Percentiles rank a stretch among this genome's conserved stretches.
Evolutionary conservation across 2,329 filamentous ascomycete species (phyloP).

Genomic region (Capronia coronata): DNA sequence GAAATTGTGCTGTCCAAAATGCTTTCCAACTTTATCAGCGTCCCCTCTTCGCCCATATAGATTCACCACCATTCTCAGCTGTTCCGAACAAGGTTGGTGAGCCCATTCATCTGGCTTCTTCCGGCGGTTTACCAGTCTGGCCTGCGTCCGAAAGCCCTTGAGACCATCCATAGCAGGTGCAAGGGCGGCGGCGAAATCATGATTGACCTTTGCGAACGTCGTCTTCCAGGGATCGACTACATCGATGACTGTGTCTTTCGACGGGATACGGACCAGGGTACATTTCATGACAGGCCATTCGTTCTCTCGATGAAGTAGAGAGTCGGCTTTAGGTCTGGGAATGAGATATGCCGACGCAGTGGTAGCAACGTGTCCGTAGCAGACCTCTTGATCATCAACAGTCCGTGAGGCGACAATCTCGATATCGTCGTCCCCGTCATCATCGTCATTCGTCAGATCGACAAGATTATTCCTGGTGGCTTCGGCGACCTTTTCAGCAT

Average conservation of each 20-base stretch:
- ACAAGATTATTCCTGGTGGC: constrained; percentile 47
- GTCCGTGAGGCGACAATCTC: constrained; percentile 27
- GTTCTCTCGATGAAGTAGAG: constrained; percentile 13
- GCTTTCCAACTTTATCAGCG: constrained; percentile 59
- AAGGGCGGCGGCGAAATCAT: constrained; percentile 58
- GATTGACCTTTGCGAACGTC: constrained; percentile 71
- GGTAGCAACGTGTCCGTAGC: constrained; percentile 25
- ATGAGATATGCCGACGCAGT: constrained; percentile 22
- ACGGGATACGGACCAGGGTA: constrained; percentile 16
- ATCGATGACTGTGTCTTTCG: constrained; percentile 53
- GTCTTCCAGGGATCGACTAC: constrained; percentile 65
- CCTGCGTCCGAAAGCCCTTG: constrained; percentile 62
- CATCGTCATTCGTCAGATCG: constrained; percentile 23
- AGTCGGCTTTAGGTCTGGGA: constrained; percentile 23
- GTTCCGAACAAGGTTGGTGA: constrained; percentile 56
- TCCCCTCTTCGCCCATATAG: constrained; percentile 69
- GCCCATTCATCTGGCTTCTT: constrained; percentile 58
- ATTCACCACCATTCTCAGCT: constrained; percentile 63
- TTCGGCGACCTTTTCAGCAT: constrained; percentile 44
- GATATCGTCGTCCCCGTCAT: constrained; percentile 48
- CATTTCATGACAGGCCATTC: constrained; percentile 29
- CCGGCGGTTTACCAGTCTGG: constrained; percentile 62
- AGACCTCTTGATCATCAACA: constrained; percentile 26
- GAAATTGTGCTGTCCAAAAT: constrained; percentile 60
- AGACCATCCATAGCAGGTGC: constrained; percentile 65